A percentile compares a stretch with the other conserved stretches of the same genome.
Evolutionary conservation across 257 asterid species (phyloP).

Genomic region (Gentiana dahurica): DNA sequence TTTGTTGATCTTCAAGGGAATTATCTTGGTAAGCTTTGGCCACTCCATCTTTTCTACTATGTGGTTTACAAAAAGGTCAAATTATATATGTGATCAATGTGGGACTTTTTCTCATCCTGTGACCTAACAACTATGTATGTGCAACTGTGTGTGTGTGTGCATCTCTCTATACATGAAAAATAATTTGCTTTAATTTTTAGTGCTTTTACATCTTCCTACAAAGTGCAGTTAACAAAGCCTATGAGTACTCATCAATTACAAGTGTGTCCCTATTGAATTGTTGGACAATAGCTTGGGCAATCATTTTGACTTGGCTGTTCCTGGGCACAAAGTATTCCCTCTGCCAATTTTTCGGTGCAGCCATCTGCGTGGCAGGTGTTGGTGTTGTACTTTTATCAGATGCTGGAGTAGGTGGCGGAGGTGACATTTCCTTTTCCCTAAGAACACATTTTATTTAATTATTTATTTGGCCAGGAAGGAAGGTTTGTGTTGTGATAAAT

Average conservation of each 20-base stretch:
- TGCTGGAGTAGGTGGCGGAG: slow-evolving; percentile 43
- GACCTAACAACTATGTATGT: too few species aligned
- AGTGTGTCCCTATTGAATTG: slow-evolving; percentile 71
- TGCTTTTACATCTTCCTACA: too few species aligned
- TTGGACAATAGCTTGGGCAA: slow-evolving; percentile 65
- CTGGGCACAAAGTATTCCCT: slow-evolving; percentile 47
- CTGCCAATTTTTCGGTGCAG: slow-evolving; percentile 58
- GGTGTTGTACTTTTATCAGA: slow-evolving; percentile 59
- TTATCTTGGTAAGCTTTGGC: slow-evolving; percentile 42
- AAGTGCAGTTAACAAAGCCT: slow-evolving; percentile 66
- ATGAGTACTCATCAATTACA: slow-evolving; percentile 62
- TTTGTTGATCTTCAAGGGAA: slow-evolving; percentile 65
- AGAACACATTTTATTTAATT: too few species aligned
- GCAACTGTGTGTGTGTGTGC: too few species aligned
- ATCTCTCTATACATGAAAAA: too few species aligned
- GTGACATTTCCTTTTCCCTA: slow-evolving; percentile 10
- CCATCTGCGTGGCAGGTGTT: slow-evolving; percentile 50
- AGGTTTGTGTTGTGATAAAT: too few species aligned
- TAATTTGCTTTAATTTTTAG: too few species aligned
- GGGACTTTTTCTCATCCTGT: too few species aligned
- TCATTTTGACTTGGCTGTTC: slow-evolving; percentile 53
- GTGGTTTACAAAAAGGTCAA: too few species aligned
- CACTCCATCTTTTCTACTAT: background rate
- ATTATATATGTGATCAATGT: too few species aligned
- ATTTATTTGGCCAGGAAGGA: too few species aligned